phyloP scores from a whole-genome alignment of 176 grass and related monocot species.

The Leersia perrieri region DNA sequence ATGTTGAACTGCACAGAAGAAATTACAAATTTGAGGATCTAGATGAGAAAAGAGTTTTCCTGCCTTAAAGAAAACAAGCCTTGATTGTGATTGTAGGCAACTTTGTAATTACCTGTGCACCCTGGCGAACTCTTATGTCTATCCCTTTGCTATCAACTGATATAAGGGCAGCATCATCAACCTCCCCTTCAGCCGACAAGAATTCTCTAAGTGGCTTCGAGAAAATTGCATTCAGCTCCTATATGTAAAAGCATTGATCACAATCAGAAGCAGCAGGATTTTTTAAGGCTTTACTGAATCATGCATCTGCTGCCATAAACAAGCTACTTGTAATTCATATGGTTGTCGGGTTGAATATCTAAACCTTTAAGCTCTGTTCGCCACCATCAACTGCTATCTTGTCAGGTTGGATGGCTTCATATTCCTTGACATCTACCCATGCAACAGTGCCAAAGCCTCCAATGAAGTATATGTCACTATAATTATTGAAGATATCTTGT shows the following conservation, averaged over 20 bases:
- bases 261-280: neutral
- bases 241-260: constrained; percentile 21
- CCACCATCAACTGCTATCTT: constrained; percentile 90
- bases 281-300: constrained; percentile 10
- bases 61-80: neutral
- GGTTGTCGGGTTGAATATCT: neutral
- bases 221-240: constrained; percentile 93
- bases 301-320: neutral
- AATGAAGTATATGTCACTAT: constrained; percentile 95
- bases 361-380: constrained; percentile 87
- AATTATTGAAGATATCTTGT: constrained; percentile 19
- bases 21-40: constrained; percentile 4
- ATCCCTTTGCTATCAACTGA: constrained; percentile 98
- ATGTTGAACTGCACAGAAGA: constrained; percentile 68
- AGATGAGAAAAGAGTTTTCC: neutral
- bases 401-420: constrained; percentile 78
- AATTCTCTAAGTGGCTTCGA: constrained; percentile 89
- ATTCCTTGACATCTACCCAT: constrained; percentile 95
- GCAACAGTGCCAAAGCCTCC: constrained; percentile 98
- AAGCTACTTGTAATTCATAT: neutral
- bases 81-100: neutral
- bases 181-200: constrained; percentile 74
- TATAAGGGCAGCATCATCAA: constrained; percentile 97
- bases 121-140: constrained; percentile 95
- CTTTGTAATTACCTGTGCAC: constrained; percentile 71